These are phyloP conservation scores for Conringia planisiliqua DNA, from an alignment of 345 rosid genomes.

Conservation along the genomic window DNA sequence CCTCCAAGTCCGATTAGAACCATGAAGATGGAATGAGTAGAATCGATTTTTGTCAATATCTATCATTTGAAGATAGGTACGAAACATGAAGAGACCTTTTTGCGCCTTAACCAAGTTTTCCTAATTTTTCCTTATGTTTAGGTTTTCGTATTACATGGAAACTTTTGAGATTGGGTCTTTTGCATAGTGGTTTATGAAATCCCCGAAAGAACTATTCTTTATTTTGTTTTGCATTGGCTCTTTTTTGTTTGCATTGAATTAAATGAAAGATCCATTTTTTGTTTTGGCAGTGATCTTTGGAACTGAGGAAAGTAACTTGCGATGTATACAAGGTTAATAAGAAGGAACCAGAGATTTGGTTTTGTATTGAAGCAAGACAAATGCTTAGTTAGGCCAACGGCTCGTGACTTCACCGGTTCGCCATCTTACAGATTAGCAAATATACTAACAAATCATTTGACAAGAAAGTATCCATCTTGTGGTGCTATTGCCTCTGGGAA, in stretches of 20 bases:
- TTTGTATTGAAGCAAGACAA: slow-evolving; percentile 47
- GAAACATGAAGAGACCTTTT: not conserved
- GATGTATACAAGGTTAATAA: slow-evolving; percentile 66
- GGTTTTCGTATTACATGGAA: not conserved
- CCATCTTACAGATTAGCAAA: slow-evolving; percentile 29
- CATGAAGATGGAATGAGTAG: slow-evolving; percentile 1
- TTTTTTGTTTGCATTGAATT: not conserved
- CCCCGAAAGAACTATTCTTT: not conserved
- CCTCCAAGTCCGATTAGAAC: not conserved
- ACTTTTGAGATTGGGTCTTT: not conserved
- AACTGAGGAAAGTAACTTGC: slow-evolving; percentile 30
- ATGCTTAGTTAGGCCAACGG: slow-evolving; percentile 34
- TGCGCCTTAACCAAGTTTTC: not conserved
- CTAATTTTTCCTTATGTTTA: not conserved
- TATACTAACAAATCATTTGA: slow-evolving; percentile 25
- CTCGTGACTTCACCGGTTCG: slow-evolving; percentile 32
- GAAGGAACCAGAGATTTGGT: slow-evolving; percentile 57
- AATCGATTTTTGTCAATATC: not conserved
- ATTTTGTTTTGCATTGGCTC: not conserved
- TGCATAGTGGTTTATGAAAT: not conserved
- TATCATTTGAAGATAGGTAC: slow-evolving; percentile 4
- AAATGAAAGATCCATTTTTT: not conserved
- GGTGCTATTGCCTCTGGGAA: slow-evolving; percentile 24
- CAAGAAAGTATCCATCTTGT: slow-evolving; percentile 36
- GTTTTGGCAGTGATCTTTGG: slow-evolving; percentile 4